Conservation (phyloP, 352 stramenopile genomes). For the Phytophthora constricta region DNA sequence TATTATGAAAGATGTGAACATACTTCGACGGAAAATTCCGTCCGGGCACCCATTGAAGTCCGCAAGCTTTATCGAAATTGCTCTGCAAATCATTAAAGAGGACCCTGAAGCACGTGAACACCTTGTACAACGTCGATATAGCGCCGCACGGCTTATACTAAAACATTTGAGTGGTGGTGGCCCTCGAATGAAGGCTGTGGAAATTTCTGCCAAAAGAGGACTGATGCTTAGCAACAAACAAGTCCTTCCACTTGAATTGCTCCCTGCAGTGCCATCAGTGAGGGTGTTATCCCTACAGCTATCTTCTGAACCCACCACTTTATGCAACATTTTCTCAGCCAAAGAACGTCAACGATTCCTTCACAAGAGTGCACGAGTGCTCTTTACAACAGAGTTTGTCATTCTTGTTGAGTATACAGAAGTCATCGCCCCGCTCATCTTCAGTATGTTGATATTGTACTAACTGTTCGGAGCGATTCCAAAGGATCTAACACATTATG, state of each 20-base stretch:
- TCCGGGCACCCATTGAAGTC: background rate
- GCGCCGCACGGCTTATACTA: background rate
- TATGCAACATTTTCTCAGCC: background rate
- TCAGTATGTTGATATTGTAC: conserved; percentile 18
- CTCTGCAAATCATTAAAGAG: conserved; percentile 11
- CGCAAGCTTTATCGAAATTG: conserved; percentile 16
- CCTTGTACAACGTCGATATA: conserved; percentile 5
- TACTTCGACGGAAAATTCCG: conserved; percentile 13
- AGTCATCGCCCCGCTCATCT: conserved; percentile 35
- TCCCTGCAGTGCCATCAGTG: background rate
- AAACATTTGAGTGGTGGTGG: background rate
- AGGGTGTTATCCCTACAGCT: background rate
- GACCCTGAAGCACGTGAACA: conserved; percentile 6
- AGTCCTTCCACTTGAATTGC: background rate
- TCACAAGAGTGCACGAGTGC: conserved; percentile 14
- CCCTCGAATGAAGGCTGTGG: background rate
- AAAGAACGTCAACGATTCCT: conserved; percentile 11
- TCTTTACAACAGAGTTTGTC: conserved; percentile 39
- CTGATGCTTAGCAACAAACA: background rate
- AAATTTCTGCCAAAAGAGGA: background rate
- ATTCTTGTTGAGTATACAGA: conserved; percentile 38
- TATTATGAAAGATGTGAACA: background rate
- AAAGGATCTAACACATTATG: background rate
- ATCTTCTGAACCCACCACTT: background rate
- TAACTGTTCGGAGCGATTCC: too few relatives aligned